phyloP scores from a whole-genome alignment of 2,329 filamentous ascomycete species.

The Epichloe brachyelytri region DNA sequence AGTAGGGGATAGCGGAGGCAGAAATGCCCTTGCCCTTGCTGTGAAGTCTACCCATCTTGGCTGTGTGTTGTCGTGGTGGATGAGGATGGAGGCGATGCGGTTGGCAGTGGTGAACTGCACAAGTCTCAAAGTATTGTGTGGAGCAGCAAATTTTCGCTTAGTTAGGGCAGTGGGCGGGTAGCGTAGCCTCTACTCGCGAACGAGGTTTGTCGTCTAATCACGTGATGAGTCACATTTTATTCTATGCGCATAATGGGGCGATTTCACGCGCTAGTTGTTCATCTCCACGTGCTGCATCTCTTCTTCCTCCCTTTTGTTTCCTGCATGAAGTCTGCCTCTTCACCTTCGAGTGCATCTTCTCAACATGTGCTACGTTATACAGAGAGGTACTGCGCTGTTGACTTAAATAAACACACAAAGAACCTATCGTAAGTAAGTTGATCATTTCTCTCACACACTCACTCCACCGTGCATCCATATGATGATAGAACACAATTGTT shows the following conservation, averaged over 20 bases:
- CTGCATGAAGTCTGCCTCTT: neutral
- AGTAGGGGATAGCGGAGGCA: conserved; percentile 91
- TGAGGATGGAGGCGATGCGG: conserved; percentile 19
- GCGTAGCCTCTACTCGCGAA: neutral
- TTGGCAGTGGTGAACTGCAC: conserved; percentile 15
- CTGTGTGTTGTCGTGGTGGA: conserved; percentile 27
- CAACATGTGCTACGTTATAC: neutral
- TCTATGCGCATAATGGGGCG: neutral
- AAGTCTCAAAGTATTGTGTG: conserved; percentile 23
- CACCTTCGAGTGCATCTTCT: neutral
- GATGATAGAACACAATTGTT: conserved; percentile 58
- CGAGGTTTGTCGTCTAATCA: neutral
- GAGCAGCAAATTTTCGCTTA: conserved; percentile 30
- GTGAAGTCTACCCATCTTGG: conserved; percentile 94
- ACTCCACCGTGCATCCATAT: conserved; percentile 24
- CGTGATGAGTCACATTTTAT: neutral
- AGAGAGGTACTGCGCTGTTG: neutral
- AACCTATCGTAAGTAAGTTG: conserved; percentile 6
- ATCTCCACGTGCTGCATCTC: neutral
- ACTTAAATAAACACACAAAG: neutral
- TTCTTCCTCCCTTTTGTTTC: neutral
- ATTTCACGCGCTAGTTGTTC: neutral
- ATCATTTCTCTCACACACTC: neutral
- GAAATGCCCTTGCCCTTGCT: conserved; percentile 99
- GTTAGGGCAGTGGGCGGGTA: conserved; percentile 27